Percentiles rank a stretch among this genome's conserved stretches.
Evolutionary conservation across 305 asterid genomes (phyloP).

Genomic region (Fraxinus floribunda): DNA sequence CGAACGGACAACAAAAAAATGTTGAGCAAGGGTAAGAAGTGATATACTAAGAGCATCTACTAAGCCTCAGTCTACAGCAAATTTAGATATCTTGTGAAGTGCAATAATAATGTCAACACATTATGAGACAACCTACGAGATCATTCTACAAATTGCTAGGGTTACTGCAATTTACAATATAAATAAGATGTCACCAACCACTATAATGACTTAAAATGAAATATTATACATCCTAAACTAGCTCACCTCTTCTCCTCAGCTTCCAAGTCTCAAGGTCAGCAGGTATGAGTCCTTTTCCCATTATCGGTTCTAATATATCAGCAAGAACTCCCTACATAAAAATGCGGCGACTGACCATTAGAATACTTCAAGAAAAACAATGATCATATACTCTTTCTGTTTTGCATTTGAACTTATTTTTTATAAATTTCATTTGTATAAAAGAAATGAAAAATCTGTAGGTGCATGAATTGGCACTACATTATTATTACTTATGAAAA

Average conservation of each 20-base stretch:
- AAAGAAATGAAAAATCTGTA: background rate
- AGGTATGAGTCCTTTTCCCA: slow-evolving; percentile 98
- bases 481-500: background rate
- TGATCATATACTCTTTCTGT: background rate
- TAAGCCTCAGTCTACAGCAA: background rate
- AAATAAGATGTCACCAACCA: background rate
- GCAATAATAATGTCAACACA: slow-evolving; percentile 2
- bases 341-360: slow-evolving; percentile 4
- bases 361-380: background rate
- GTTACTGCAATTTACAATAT: background rate
- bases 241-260: slow-evolving; percentile 87
- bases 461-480: background rate
- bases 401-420: background rate
- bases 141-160: background rate
- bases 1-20: background rate
- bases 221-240: slow-evolving; percentile 12
- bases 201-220: background rate
- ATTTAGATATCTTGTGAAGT: background rate
- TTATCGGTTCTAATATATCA: slow-evolving; percentile 94
- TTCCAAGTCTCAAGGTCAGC: slow-evolving; percentile 98
- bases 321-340: slow-evolving; percentile 86
- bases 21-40: background rate
- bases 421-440: background rate
- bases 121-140: background rate
- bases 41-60: background rate